Conservation (phyloP, 208 protist genomes). For the Trypanosoma mega region DNA sequence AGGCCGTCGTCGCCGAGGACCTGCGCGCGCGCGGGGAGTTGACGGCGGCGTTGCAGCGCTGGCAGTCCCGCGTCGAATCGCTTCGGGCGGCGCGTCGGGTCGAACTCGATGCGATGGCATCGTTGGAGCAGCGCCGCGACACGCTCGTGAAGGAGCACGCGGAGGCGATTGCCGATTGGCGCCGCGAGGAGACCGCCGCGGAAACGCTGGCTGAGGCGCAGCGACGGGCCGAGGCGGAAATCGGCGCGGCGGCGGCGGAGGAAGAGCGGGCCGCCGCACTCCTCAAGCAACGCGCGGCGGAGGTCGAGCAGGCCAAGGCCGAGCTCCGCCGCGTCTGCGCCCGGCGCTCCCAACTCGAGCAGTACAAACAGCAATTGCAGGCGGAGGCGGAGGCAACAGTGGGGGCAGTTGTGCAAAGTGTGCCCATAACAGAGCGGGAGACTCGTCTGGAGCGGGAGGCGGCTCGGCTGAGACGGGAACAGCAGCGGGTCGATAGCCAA, state of each 20-base stretch:
- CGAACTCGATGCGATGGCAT: slow-evolving; percentile 24
- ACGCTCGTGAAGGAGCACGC: slow-evolving; percentile 25
- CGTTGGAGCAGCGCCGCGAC: slow-evolving; percentile 9
- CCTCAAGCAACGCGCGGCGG: slow-evolving; percentile 1
- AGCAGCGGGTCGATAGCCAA: slow-evolving; percentile 11
- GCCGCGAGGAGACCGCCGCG: slow-evolving; percentile 8
- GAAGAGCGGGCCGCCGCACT: slow-evolving; percentile 16
- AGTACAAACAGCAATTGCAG: slow-evolving; percentile 13
- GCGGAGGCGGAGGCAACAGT: slow-evolving; percentile 2
- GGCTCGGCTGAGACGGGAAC: background rate
- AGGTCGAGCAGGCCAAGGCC: slow-evolving; percentile 11
- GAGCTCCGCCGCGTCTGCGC: slow-evolving; percentile 19
- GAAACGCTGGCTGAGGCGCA: slow-evolving; percentile 16
- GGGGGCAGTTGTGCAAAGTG: background rate
- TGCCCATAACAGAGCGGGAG: background rate
- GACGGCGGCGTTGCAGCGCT: slow-evolving; percentile 13
- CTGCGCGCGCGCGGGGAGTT: slow-evolving; percentile 17
- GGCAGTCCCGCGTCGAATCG: background rate
- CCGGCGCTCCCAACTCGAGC: slow-evolving; percentile 8
- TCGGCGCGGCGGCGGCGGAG: slow-evolving; percentile 4
- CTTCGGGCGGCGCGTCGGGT: slow-evolving; percentile 16
- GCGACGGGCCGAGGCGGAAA: slow-evolving; percentile 8
- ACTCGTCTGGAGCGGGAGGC: slow-evolving; percentile 8
- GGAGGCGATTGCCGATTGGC: slow-evolving; percentile 23
- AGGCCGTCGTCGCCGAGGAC: slow-evolving; percentile 48